Percentiles rank a stretch among this genome's conserved stretches.
Evolutionary conservation across 164 flowering plant species (phyloP).

Genomic region (Berberis thunbergii): DNA sequence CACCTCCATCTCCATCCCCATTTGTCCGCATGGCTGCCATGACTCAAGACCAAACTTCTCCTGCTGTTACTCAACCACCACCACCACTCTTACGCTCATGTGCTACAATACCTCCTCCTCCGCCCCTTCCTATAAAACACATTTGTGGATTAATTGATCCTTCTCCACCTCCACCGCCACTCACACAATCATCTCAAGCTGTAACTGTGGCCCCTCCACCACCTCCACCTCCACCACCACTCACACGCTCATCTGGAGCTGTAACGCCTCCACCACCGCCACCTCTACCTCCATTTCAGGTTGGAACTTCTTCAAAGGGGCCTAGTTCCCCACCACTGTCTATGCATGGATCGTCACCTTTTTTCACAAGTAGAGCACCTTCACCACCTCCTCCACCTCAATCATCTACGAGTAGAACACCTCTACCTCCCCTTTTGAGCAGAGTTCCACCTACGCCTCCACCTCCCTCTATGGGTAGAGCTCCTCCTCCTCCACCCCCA

Average conservation of each 20-base stretch:
- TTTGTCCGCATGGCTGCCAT: no score
- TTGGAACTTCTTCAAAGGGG: slow-evolving; percentile 1
- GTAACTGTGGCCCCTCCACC: neutral
- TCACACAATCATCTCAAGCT: no score
- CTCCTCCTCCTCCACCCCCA: neutral
- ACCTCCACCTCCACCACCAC: slow-evolving; percentile 10
- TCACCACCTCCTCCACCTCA: slow-evolving; percentile 28
- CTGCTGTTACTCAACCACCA: no score
- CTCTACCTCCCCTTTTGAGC: slow-evolving; percentile 16
- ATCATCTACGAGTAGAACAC: no score
- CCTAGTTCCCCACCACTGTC: slow-evolving; percentile 2
- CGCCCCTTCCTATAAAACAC: no score
- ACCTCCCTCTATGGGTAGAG: neutral
- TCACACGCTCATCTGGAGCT: no score
- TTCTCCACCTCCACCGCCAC: slow-evolving; percentile 9
- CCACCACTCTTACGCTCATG: neutral
- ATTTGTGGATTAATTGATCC: neutral
- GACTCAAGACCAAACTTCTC: no score
- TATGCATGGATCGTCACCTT: neutral
- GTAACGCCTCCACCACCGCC: no score
- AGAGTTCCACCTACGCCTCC: slow-evolving; percentile 4
- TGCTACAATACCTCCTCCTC: no score
- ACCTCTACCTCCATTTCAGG: slow-evolving; percentile 19
- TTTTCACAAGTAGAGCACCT: neutral
- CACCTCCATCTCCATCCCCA: slow-evolving; percentile 11